Base-by-base conservation (phyloP, 345 rosid genomes). In the Abelmoschus esculentus region DNA sequence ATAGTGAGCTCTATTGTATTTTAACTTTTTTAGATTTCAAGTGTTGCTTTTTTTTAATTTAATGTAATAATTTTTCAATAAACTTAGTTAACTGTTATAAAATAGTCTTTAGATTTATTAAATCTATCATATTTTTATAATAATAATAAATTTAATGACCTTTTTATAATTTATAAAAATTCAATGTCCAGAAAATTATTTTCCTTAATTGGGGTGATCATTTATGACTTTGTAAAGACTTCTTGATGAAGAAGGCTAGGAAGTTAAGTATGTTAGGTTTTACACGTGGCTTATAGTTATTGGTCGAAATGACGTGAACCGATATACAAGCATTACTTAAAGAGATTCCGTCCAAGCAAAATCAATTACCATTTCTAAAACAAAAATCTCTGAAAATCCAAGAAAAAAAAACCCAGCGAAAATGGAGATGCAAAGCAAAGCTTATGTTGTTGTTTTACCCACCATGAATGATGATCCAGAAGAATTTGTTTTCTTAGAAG, bases 381-480 rank as follows among this genome's bases (percentile, higher is more conserved):
- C 3, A n/a, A 19, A 53, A n/a, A 7, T 18, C 12, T 7, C 56
- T 18, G 4, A 1, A 47, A 46, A 7, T 0, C 22, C 2, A 22
- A 3, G 8, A 10, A 31, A 32, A 15, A 17, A 1, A 13, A 34
- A 32, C 2, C 6, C 36, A 1, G 42, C 7, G 9, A 38, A 69
- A 19, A 61, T 53, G 72, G 62, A 69, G 49, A 55, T 12, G 12
- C 61, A 55, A 53, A 53, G 5, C 61, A 14, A 7, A 29, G 22
- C 63, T 6, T 46, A 42, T 29, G 49, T 22, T 54, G 52, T 55
- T 69, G 56, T 47, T 46, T 26, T 66, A n/a, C 36, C 36, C 1
- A 28, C 57, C 61, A 22, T 53, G 66, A 29, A 67, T 7, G 75
- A 61, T 40, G 69, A 54, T 2, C 31, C 19, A 4, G 79, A 72